phyloP scores from a whole-genome alignment of 176 grass and related monocot species.

The Olyra latifolia region DNA sequence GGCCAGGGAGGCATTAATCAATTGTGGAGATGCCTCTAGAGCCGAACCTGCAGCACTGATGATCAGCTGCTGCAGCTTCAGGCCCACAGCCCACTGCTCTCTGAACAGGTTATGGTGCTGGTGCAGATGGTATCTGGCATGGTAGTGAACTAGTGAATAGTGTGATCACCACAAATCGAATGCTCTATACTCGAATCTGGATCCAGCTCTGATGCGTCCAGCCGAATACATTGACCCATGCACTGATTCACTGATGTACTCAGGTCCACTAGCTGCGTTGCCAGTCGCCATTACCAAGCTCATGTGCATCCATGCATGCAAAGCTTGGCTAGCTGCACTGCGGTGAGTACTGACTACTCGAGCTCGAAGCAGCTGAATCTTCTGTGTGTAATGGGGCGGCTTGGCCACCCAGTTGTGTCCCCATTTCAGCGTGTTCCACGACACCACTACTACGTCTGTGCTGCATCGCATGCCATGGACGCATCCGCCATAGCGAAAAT shows the following conservation, averaged over 20 bases:
- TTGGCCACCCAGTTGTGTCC: not conserved
- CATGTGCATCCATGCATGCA: not conserved
- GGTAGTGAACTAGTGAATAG: not conserved
- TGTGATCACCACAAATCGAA: not conserved
- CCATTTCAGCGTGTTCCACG: constrained; percentile 3
- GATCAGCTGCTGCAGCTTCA: not conserved
- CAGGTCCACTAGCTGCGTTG: constrained; percentile 3
- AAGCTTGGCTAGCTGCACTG: not conserved
- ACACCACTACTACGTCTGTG: not conserved
- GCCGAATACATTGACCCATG: not conserved
- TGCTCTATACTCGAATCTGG: constrained; percentile 17
- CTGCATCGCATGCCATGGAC: not conserved
- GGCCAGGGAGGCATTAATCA: not conserved
- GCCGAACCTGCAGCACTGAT: not conserved
- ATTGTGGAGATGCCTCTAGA: not conserved
- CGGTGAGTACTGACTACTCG: not conserved
- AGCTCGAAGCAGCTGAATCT: not conserved
- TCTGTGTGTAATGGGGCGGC: constrained; percentile 2
- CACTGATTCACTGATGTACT: not conserved
- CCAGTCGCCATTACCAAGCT: not conserved
- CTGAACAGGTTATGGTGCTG: not conserved
- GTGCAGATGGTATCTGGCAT: not conserved
- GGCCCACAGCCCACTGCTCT: not conserved
- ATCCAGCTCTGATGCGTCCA: not conserved
- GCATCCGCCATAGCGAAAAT: not conserved